Conservation (phyloP, 2,329 filamentous ascomycete species). For the Triangularia verruculosa region DNA sequence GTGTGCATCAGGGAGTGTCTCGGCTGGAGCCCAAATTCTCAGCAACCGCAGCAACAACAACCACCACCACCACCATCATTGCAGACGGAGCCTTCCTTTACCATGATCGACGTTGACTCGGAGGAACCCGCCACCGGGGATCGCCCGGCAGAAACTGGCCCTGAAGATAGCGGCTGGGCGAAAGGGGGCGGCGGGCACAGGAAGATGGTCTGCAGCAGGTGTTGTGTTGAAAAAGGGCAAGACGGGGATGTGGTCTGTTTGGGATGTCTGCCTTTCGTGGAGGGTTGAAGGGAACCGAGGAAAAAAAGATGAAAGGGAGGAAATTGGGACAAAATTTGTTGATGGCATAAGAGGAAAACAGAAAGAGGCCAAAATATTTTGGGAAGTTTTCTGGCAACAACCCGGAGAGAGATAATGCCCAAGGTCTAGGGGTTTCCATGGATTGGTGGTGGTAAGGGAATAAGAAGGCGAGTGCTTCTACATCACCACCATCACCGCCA, state of each 20-base stretch:
- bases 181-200: slow-evolving; percentile 44
- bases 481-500: background rate
- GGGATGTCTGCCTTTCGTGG: slow-evolving; percentile 49
- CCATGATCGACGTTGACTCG: slow-evolving; percentile 48
- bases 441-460: background rate
- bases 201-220: slow-evolving; percentile 61
- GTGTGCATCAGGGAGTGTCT: slow-evolving; percentile 66
- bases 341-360: background rate
- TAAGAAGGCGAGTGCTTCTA: background rate
- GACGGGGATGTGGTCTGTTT: slow-evolving; percentile 66
- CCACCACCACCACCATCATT: slow-evolving; percentile 35
- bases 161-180: slow-evolving; percentile 35
- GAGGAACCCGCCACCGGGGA: slow-evolving; percentile 26
- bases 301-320: background rate
- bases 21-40: slow-evolving; percentile 40
- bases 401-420: background rate
- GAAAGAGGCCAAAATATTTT: background rate
- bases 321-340: background rate
- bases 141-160: slow-evolving; percentile 3
- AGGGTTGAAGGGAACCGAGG: slow-evolving; percentile 25
- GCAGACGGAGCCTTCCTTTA: slow-evolving; percentile 40
- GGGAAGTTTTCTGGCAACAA: background rate
- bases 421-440: background rate
- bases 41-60: slow-evolving; percentile 11
- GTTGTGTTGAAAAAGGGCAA: slow-evolving; percentile 62